Evolutionary conservation across 2,329 filamentous ascomycete species (phyloP), one percentile per base, ranked within the genome.

Genomic region (Xylariaceae sp.): DNA sequence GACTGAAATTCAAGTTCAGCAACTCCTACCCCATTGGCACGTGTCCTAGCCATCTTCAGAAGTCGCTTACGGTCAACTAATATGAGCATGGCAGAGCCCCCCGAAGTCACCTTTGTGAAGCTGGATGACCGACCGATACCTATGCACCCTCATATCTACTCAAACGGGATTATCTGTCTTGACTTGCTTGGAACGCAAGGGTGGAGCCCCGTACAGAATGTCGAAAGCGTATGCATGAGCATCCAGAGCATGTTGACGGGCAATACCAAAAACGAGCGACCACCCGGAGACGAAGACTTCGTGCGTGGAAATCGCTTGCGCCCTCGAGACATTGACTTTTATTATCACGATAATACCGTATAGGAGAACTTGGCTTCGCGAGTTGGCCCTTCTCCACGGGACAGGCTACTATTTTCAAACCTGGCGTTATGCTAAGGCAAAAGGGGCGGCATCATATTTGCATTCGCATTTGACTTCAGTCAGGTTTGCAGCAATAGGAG

Each of bases 211-310:
- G 93, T 99, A 0, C 95, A 99, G 72, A 97, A 93, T 56, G 95
- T 97, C 7, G 93, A 98, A 78, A 96, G 90, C 69, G 88, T 99
- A 21, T 97, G 92, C 78, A 95, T 99, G 85, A 96, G 91, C 74
- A 84, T 99, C 52, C 95, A 99, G 76, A 96, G 91, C 77, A 99
- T 99, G 95, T 76, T 99, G 70, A 97, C 95, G 1, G 92, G 93
- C 59, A 99, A 99, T 73, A 89, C 85, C 10, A 93, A 93, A 76
- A 89, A 93, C 68, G 93, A 98, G 75, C 82, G 95, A 32, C 95
- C 95, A 0, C 89, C 89, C 0, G 95, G 93, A 3, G 92, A 99
- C 69, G 90, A 89, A 53, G 89, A 95, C 10, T 98, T 99, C 69
- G 92, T 96, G 21, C 81, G 85, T 52, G 85, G 84, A 58, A 96